A percentile compares a stretch with the other conserved stretches of the same genome.
Conservation (phyloP, 345 rosid species). For the Sonneratia alba region DNA sequence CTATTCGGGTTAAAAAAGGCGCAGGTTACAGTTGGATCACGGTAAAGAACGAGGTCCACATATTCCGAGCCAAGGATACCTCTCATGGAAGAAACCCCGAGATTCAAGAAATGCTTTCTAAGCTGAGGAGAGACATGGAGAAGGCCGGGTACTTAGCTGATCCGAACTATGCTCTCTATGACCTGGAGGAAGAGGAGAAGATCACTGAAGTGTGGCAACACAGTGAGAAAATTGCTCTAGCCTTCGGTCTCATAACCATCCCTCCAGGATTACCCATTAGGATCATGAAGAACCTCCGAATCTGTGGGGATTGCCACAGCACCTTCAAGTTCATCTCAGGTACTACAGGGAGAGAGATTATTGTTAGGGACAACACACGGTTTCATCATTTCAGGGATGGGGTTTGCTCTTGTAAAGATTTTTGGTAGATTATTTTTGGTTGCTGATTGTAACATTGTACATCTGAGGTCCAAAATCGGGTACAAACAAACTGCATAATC, state of each 20-base stretch:
- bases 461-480: background rate
- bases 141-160: slow-evolving; percentile 59
- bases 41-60: slow-evolving; percentile 51
- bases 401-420: slow-evolving; percentile 57
- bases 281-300: slow-evolving; percentile 77
- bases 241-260: slow-evolving; percentile 59
- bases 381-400: slow-evolving; percentile 60
- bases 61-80: slow-evolving; percentile 78
- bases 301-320: slow-evolving; percentile 78
- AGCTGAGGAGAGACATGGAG: slow-evolving; percentile 48
- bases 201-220: slow-evolving; percentile 59
- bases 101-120: slow-evolving; percentile 44
- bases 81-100: slow-evolving; percentile 50
- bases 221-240: slow-evolving; percentile 80
- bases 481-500: background rate
- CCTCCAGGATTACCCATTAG: slow-evolving; percentile 56
- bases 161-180: slow-evolving; percentile 49
- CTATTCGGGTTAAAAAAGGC: slow-evolving; percentile 63
- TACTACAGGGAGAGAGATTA: slow-evolving; percentile 46
- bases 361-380: slow-evolving; percentile 68
- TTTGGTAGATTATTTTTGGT: slow-evolving; percentile 34
- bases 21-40: slow-evolving; percentile 81
- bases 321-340: slow-evolving; percentile 64
- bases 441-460: background rate
- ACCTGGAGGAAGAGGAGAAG: slow-evolving; percentile 85